Conservation (phyloP, 2,329 filamentous ascomycete species). For the Ophiosphaerella korrae region DNA sequence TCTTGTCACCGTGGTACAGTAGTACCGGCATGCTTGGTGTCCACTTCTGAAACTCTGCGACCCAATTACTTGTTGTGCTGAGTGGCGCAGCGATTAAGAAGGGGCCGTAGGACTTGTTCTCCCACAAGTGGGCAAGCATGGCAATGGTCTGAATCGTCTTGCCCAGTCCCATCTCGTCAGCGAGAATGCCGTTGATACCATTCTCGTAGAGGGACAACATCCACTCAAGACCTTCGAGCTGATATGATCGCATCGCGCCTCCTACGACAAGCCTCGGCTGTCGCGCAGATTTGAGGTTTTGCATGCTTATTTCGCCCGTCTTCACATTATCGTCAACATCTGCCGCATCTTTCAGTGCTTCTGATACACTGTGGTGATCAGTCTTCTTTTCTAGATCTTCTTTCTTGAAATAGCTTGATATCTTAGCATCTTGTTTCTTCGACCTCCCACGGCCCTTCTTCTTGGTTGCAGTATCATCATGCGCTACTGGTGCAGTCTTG, state of each 20-base stretch:
- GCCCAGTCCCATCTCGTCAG: constrained; percentile 92
- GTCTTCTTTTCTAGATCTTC: constrained; percentile 60
- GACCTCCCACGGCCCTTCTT: constrained; percentile 45
- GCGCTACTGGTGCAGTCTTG: constrained; percentile 15
- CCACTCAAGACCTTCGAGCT: constrained; percentile 94
- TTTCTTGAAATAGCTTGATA: constrained; percentile 66
- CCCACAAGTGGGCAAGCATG: constrained; percentile 82
- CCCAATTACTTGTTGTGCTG: constrained; percentile 94
- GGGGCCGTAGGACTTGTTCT: constrained; percentile 85
- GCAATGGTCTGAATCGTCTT: constrained; percentile 94
- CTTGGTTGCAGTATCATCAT: constrained; percentile 22
- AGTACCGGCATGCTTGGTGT: constrained; percentile 85
- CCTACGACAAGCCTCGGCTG: constrained; percentile 86
- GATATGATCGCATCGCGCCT: constrained; percentile 91
- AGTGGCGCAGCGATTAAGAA: constrained; percentile 89
- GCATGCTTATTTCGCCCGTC: constrained; percentile 65
- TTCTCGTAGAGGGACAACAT: constrained; percentile 83
- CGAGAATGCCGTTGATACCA: constrained; percentile 87
- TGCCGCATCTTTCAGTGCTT: constrained; percentile 63
- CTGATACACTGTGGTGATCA: constrained; percentile 59
- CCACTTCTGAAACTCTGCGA: constrained; percentile 91
- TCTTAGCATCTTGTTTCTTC: constrained; percentile 52
- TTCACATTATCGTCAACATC: constrained; percentile 61
- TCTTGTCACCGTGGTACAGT: constrained; percentile 85
- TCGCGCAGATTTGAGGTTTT: constrained; percentile 76